Percentiles rank a stretch among this genome's conserved stretches.
Evolutionary conservation across 139 green algal species (phyloP).

Genomic region (Closterium sp.): DNA sequence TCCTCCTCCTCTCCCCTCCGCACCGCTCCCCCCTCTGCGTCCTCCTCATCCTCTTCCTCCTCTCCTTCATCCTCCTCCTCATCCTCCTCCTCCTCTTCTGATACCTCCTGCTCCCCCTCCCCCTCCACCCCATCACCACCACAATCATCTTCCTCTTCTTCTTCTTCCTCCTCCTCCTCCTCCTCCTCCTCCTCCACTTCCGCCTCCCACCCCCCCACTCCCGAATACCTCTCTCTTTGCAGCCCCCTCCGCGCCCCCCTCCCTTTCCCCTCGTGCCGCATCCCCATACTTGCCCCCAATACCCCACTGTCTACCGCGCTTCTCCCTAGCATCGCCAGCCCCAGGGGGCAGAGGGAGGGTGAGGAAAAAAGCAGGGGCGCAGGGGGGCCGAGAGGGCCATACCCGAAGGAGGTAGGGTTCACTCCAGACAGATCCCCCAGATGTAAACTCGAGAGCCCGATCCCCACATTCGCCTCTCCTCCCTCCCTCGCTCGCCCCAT

Average conservation of each 20-base stretch:
- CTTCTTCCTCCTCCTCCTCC: not conserved
- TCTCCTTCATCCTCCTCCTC: not conserved
- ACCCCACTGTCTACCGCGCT: not conserved
- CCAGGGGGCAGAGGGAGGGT: not conserved
- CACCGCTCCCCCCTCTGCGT: not conserved
- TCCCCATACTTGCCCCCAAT: not conserved
- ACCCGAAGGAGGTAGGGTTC: no score
- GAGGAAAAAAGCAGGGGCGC: not conserved
- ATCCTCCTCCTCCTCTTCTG: not conserved
- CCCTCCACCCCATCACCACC: not conserved
- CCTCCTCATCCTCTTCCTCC: not conserved
- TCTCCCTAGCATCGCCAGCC: not conserved
- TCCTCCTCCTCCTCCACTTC: not conserved
- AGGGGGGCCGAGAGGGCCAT: not conserved
- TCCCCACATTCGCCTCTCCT: not conserved
- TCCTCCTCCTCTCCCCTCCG: not conserved
- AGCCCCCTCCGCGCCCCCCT: not conserved
- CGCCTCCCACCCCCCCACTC: not conserved
- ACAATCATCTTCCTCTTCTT: not conserved
- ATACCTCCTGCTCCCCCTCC: not conserved
- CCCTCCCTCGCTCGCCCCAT: not conserved
- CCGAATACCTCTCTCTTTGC: not conserved
- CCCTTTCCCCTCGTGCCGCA: not conserved
- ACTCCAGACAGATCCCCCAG: not conserved
- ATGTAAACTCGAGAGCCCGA: not conserved